Conservation (phyloP, 1,284 basidiomycete genomes). For the Apiotrichum veenhuisii region DNA sequence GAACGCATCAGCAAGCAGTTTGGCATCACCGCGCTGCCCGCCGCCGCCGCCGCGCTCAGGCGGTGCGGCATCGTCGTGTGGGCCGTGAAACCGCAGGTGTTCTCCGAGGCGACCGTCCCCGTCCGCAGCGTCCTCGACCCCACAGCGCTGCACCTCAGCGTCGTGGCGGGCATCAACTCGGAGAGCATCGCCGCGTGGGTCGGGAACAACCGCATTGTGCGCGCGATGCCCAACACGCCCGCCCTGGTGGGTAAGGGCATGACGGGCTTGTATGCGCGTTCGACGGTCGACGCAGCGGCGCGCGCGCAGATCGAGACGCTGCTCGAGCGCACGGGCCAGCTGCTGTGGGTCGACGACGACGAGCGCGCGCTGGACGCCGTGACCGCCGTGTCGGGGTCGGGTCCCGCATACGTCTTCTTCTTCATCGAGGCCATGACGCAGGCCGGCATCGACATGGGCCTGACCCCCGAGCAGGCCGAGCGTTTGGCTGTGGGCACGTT, state of each 20-base stretch:
- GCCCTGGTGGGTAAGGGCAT: not conserved
- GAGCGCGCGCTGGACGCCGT: not conserved
- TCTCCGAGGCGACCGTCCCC: not conserved
- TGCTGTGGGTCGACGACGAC: not conserved
- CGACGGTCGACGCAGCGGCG: not conserved
- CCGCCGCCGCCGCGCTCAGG: not conserved
- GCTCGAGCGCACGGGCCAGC: not conserved
- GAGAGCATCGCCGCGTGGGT: not conserved
- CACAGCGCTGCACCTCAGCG: not conserved
- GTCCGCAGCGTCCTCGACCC: not conserved
- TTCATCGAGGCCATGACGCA: not conserved
- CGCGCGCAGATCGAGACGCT: not conserved
- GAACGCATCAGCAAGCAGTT: not conserved
- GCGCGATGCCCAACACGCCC: conserved; percentile 1
- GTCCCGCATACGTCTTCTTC: not conserved
- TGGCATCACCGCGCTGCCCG: not conserved
- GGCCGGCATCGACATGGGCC: conserved; percentile 1
- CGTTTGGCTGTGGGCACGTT: not conserved
- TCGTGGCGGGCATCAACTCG: not conserved
- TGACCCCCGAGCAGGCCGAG: not conserved
- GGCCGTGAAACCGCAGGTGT: not conserved
- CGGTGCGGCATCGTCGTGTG: conserved; percentile 1
- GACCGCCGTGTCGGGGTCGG: not conserved
- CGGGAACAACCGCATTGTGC: not conserved
- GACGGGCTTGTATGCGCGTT: not conserved